Evolutionary conservation across 345 rosid species (phyloP), one percentile per base, ranked within the genome.

Genomic region (Pistacia integerrima): DNA sequence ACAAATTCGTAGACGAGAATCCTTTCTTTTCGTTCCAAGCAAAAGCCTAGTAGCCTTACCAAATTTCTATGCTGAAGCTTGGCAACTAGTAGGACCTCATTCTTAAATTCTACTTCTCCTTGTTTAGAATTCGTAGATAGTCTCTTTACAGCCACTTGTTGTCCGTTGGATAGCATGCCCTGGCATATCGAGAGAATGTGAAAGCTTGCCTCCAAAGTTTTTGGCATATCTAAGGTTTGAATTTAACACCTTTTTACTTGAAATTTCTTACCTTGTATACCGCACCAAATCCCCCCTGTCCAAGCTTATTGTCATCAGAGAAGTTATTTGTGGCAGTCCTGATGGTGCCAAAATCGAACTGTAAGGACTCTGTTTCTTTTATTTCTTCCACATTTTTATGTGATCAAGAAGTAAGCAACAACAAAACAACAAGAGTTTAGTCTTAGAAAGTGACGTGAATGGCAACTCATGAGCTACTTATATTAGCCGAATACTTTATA

Each of bases 31-130:
- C 74, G 82, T 58, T 82, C 74, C 64, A 84, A 73, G 77, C 89
- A 88, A 11, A 86, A 88, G 0, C 92, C 90, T 1, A 90, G 79
- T 35, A 90, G 87, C 78, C 84, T 85, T 33, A 90, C 89, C 13
- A 90, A 81, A 72, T 87, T 88, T 70, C 83, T 80, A 65, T 88
- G 92, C 65, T 90, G 94, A 83, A 90, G 90, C 71, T 82, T 88
- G 58, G 89, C 83, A 61, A 90, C 67, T 60, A 90, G 72, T 35
- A 72, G 54, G 17, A 85, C 89, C 64, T 88, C 93, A 66, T 84
- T 90, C 74, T 81, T 83, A 60, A 89, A 90, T 76, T 90, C 92
- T 14, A 58, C 11, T 1, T 79, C 83, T 59, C 91, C 94, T 85
- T 88, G 90, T 17, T 81, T 76, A 22, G 94, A 88, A 11, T 62